These are phyloP conservation scores for Xylaria sp. DNA, from an alignment of 495 filamentous ascomycete genomes.

Conservation along the genomic window DNA sequence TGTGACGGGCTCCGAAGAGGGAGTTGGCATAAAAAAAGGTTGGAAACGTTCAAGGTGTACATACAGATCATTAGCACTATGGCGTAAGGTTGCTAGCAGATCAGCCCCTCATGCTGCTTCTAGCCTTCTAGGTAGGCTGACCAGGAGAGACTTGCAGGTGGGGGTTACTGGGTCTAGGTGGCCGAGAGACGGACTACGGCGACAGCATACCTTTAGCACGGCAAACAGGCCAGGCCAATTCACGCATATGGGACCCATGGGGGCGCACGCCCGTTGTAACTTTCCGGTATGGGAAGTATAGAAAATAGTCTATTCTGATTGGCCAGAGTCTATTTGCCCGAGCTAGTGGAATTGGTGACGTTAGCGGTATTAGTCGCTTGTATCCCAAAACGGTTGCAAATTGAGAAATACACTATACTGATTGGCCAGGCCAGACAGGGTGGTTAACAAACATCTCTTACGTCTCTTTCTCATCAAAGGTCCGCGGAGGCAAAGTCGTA, in stretches of 20 bases:
- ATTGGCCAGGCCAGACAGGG: conserved; percentile 23
- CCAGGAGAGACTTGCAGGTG: conserved; percentile 37
- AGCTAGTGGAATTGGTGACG: conserved; percentile 42
- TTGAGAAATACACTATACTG: conserved; percentile 36
- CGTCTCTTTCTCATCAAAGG: neutral
- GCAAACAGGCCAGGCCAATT: conserved; percentile 6
- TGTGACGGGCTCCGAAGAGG: conserved; percentile 32
- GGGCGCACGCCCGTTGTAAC: neutral
- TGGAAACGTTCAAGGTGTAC: neutral
- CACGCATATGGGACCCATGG: conserved; percentile 5
- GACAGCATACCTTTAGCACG: neutral
- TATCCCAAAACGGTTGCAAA: conserved; percentile 32
- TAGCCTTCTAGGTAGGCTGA: conserved; percentile 30
- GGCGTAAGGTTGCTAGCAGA: conserved; percentile 34
- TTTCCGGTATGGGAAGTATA: neutral
- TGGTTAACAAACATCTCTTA: neutral
- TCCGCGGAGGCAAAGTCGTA: conserved; percentile 16
- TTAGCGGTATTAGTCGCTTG: conserved; percentile 34
- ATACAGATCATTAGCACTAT: conserved; percentile 22
- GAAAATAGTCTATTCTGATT: conserved; percentile 21
- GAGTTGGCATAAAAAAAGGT: conserved; percentile 24
- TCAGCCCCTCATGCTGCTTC: conserved; percentile 40
- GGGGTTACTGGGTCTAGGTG: conserved; percentile 35
- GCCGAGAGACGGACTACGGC: conserved; percentile 43
- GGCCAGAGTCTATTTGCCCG: conserved; percentile 32